Conservation (phyloP, 768 basidiomycete species). For the Mycena filopes region DNA sequence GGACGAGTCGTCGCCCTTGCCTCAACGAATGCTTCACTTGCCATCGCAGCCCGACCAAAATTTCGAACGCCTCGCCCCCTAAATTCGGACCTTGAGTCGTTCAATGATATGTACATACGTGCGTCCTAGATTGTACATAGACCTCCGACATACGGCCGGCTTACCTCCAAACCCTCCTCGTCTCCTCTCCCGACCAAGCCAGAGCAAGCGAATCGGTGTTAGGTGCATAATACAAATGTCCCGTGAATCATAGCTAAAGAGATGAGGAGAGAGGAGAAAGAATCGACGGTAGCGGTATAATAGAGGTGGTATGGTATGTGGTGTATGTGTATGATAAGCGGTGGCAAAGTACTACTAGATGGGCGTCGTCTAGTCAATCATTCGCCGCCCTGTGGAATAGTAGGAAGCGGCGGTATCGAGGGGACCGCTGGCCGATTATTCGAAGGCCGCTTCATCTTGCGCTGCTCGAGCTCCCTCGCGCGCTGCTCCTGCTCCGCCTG, state of each 20-base stretch:
- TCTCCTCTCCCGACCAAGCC: neutral
- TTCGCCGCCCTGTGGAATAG: conserved; percentile 8
- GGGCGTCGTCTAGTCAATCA: neutral
- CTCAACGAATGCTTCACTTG: too few relatives aligned
- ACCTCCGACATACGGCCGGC: neutral
- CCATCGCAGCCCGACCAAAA: too few relatives aligned
- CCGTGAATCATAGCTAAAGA: conserved; percentile 20
- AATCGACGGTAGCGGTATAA: conserved; percentile 27
- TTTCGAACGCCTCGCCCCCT: too few relatives aligned
- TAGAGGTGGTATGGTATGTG: conserved; percentile 26
- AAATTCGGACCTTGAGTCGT: too few relatives aligned
- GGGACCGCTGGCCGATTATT: conserved; percentile 29
- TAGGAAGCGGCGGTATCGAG: conserved; percentile 22
- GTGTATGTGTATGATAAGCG: conserved; percentile 4
- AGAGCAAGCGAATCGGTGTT: conserved; percentile 7
- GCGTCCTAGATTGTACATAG: neutral
- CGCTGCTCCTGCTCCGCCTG: conserved; percentile 84
- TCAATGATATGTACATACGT: neutral
- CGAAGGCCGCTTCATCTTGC: conserved; percentile 65
- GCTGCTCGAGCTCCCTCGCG: conserved; percentile 67
- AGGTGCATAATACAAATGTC: conserved; percentile 30
- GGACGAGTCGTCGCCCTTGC: too few relatives aligned
- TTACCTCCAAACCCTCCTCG: neutral
- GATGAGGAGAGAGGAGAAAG: neutral
- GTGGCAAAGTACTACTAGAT: conserved; percentile 1